These are phyloP conservation scores for Botrytis fabae DNA, from an alignment of 2,329 filamentous ascomycete genomes.

Conservation along the genomic window DNA sequence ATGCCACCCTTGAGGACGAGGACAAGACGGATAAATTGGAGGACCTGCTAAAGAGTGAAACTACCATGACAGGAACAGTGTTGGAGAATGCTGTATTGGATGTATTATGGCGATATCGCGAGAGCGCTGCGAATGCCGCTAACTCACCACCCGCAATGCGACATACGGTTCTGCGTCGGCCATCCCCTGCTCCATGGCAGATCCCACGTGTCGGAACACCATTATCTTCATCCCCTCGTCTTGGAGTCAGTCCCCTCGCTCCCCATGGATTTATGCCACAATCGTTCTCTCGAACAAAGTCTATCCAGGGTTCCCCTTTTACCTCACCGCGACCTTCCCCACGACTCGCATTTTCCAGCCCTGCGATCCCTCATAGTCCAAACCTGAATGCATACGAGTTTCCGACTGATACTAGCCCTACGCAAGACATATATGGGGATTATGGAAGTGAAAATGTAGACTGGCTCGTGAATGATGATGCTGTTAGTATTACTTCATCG, in stretches of 20 bases:
- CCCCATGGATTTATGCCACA: constrained; percentile 81
- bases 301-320: constrained; percentile 83
- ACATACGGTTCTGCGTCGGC: constrained; percentile 84
- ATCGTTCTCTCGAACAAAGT: constrained; percentile 73
- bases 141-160: constrained; percentile 82
- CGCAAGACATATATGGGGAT: constrained; percentile 85
- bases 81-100: constrained; percentile 91
- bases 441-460: constrained; percentile 93
- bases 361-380: constrained; percentile 89
- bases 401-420: constrained; percentile 74
- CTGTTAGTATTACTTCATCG: constrained; percentile 76
- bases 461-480: constrained; percentile 90
- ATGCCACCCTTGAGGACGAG: constrained; percentile 82
- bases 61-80: constrained; percentile 69
- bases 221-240: constrained; percentile 76
- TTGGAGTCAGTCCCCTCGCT: constrained; percentile 78
- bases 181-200: constrained; percentile 93
- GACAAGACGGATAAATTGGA: constrained; percentile 93
- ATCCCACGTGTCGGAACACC: constrained; percentile 69
- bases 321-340: constrained; percentile 92
- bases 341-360: constrained; percentile 83
- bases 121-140: constrained; percentile 60
- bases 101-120: constrained; percentile 82
- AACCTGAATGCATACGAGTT: constrained; percentile 95
- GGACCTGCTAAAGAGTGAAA: constrained; percentile 78